Conservation (phyloP, 441 rosid species). For the Melastoma candidum region DNA sequence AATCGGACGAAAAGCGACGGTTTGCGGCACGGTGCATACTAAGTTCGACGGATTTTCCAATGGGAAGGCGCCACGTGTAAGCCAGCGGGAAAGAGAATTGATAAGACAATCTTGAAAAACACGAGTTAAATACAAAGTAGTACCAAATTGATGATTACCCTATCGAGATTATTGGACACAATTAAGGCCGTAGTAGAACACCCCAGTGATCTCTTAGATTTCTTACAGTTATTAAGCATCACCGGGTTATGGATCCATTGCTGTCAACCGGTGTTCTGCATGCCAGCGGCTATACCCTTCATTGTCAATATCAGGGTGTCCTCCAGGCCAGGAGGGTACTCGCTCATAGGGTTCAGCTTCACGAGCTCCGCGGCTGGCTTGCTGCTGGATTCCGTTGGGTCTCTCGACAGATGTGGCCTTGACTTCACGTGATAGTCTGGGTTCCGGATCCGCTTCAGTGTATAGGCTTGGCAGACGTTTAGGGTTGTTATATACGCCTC, state of each 20-base stretch:
- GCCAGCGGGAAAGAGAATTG: no score
- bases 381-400: constrained; percentile 26
- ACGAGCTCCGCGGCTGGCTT: constrained; percentile 51
- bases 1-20: no score
- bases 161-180: no score
- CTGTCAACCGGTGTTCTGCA: constrained; percentile 20
- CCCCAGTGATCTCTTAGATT: not conserved
- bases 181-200: not conserved
- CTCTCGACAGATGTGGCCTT: constrained; percentile 8
- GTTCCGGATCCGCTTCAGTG: constrained; percentile 39
- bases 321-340: constrained; percentile 51
- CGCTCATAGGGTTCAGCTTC: constrained; percentile 47
- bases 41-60: no score
- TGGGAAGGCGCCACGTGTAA: no score
- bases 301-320: constrained; percentile 21
- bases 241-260: no score
- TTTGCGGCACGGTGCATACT: no score
- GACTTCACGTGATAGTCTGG: constrained; percentile 28
- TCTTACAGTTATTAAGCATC: not conserved
- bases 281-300: constrained; percentile 21
- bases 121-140: no score
- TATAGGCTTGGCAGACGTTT: constrained; percentile 35
- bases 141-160: no score
- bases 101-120: no score
- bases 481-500: no score